A percentile compares a stretch with the other conserved stretches of the same genome.
Evolutionary conservation across 2,329 filamentous ascomycete species (phyloP).

Genomic region (Fusarium domesticum): DNA sequence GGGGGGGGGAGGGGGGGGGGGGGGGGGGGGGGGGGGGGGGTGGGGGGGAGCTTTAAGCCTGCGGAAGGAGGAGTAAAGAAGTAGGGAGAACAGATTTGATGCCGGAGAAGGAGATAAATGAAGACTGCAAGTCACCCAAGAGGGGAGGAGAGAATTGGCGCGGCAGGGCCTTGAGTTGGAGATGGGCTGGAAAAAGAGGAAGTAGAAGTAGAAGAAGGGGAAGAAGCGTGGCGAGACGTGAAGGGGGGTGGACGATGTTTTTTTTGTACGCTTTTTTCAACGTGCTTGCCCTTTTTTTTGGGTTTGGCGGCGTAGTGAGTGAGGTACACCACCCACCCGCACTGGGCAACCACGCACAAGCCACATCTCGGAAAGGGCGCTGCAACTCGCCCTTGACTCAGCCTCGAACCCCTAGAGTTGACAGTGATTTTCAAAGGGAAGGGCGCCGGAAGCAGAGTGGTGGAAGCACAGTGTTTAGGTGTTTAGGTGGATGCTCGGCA

Average conservation of each 20-base stretch:
- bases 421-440: too few species aligned
- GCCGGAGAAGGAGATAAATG: conserved; percentile 33
- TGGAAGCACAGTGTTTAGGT: too few species aligned
- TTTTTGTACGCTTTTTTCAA: conserved; percentile 17
- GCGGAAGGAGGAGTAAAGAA: conserved; percentile 24
- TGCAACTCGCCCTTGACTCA: conserved; percentile 15
- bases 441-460: too few species aligned
- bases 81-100: conserved; percentile 36
- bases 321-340: too few species aligned
- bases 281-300: conserved; percentile 12
- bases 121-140: conserved; percentile 41
- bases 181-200: conserved; percentile 29
- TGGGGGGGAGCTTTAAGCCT: conserved; percentile 19
- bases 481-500: too few species aligned
- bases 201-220: conserved; percentile 15
- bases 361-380: not conserved
- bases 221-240: conserved; percentile 14
- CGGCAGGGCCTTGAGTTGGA: conserved; percentile 42
- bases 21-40: conserved; percentile 19
- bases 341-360: conserved; percentile 10
- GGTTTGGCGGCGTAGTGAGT: too few species aligned
- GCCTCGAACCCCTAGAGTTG: too few species aligned
- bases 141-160: conserved; percentile 39
- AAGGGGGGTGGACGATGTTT: conserved; percentile 28
- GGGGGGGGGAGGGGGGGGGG: too few species aligned